Evolutionary conservation across 345 rosid genomes (phyloP), one percentile per base, ranked within the genome.

Genomic region (Syzygium oleosum): DNA sequence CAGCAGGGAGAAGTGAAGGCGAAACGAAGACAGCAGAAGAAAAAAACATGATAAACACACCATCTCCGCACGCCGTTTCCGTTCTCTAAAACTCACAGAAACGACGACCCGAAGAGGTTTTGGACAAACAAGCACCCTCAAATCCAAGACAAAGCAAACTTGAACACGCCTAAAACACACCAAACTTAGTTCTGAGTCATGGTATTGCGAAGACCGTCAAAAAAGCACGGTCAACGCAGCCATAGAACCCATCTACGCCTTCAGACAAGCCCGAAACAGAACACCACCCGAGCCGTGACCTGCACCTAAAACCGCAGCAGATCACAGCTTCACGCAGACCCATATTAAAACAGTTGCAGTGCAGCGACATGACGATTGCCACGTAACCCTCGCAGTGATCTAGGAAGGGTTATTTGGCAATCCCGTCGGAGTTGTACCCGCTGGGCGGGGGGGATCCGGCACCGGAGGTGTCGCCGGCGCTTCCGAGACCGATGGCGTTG

Each of bases 401-500:
- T 14, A 84, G 58, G 56, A n/a, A 84, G 56, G 56, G 85, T 51
- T 84, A 29, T 73, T 73, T 73, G 49, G 80, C 80, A 12, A 34
- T 85, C 14, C 83, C 79, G 46, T 83, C 88, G 86, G 88, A 87
- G 78, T 61, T 65, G 83, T 87, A 52, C 31, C 55, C 55, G 88
- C 86, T 84, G 80, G 80, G 63, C 13, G 86, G 63, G 31, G 73
- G 10, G n/a, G 88, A 79, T 41, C n/a, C 53, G n/a, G 86, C 3
- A 16, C n/a, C 55, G 85, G 88, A 34, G 86, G 65, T 3, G 19
- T 53, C 14, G 49, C 59, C 54, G 52, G 52, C n/a, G 23, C 6
- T 49, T 79, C 84, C 34, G 54, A 52, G 56, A 22, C 83, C 77
- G 34, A 49, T 31, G n/a, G 65, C 13, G 23, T 85, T 43, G 22